phyloP scores from a whole-genome alignment of 495 filamentous ascomycete species.

The Corynascus novoguineensis region DNA sequence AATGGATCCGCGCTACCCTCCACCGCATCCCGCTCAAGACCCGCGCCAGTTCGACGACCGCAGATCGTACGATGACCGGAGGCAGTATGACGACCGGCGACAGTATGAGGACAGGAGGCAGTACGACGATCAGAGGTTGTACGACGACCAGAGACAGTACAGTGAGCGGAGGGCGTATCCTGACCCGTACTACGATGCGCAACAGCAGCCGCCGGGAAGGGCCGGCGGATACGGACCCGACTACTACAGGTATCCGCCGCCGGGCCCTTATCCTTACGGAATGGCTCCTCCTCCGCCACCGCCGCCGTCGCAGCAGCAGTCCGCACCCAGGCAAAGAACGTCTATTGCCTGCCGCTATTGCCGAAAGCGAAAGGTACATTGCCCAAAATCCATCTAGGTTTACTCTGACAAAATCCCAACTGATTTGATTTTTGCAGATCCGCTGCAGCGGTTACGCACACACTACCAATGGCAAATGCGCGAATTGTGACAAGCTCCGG shows the following conservation, averaged over 20 bases:
- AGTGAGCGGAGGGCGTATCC: constrained; percentile 9
- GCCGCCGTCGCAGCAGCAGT: constrained; percentile 31
- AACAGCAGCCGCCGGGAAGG: constrained; percentile 12
- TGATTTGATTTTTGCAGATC: constrained; percentile 34
- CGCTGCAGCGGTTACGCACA: constrained; percentile 50
- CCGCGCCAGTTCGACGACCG: constrained; percentile 10
- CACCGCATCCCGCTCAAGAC: constrained; percentile 18
- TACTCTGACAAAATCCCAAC: not conserved
- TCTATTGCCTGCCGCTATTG: constrained; percentile 51
- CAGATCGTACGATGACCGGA: constrained; percentile 14
- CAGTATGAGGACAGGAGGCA: constrained; percentile 12
- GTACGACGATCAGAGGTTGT: constrained; percentile 6
- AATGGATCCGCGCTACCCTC: constrained; percentile 18
- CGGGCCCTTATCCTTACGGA: constrained; percentile 12
- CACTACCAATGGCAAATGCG: constrained; percentile 45
- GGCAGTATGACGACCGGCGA: constrained; percentile 20
- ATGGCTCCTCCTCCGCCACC: constrained; percentile 19
- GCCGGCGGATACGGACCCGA: constrained; percentile 21
- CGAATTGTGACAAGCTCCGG: constrained; percentile 47
- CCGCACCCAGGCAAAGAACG: constrained; percentile 45
- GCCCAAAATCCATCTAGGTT: not conserved
- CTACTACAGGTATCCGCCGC: constrained; percentile 21
- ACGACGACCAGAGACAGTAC: constrained; percentile 10
- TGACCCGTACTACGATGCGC: constrained; percentile 23
- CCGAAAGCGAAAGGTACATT: constrained; percentile 43